Conservation (phyloP, 2,329 filamentous ascomycete genomes). For the Myriosclerotinia duriaeana region DNA sequence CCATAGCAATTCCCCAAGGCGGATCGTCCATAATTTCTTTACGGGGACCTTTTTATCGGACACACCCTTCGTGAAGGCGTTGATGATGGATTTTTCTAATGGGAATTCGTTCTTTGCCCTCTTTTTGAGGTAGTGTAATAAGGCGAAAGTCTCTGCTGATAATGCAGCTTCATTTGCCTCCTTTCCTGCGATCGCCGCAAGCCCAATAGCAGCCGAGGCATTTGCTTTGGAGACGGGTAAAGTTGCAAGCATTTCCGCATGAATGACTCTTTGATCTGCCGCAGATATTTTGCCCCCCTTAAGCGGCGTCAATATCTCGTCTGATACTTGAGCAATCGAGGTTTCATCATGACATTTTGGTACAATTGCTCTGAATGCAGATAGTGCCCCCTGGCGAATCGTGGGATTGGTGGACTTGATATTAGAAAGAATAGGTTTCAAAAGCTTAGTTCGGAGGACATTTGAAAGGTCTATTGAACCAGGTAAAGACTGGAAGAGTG, state of each 20-base stretch:
- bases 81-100: slow-evolving; percentile 64
- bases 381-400: slow-evolving; percentile 73
- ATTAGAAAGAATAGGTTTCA: slow-evolving; percentile 87
- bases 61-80: slow-evolving; percentile 77
- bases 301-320: slow-evolving; percentile 76
- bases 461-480: slow-evolving; percentile 73
- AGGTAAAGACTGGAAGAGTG: slow-evolving; percentile 70
- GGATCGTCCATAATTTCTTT: slow-evolving; percentile 77
- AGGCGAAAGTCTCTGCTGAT: slow-evolving; percentile 68
- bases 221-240: slow-evolving; percentile 60
- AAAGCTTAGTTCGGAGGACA: slow-evolving; percentile 66
- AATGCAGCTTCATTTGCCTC: slow-evolving; percentile 87
- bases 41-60: slow-evolving; percentile 79
- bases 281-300: slow-evolving; percentile 81
- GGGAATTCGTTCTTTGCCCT: slow-evolving; percentile 60
- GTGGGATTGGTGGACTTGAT: slow-evolving; percentile 82
- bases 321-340: slow-evolving; percentile 64
- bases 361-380: slow-evolving; percentile 71
- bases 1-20: slow-evolving; percentile 69
- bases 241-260: slow-evolving; percentile 75
- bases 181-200: slow-evolving; percentile 71
- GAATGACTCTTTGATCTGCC: slow-evolving; percentile 78
- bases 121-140: slow-evolving; percentile 64
- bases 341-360: slow-evolving; percentile 57
- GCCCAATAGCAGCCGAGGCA: slow-evolving; percentile 62